Percentiles rank a stretch among this genome's conserved stretches.
These are phyloP conservation scores for Tolypocladium sp. DNA, from an alignment of 2,329 filamentous ascomycete genomes.

Conservation along the genomic window DNA sequence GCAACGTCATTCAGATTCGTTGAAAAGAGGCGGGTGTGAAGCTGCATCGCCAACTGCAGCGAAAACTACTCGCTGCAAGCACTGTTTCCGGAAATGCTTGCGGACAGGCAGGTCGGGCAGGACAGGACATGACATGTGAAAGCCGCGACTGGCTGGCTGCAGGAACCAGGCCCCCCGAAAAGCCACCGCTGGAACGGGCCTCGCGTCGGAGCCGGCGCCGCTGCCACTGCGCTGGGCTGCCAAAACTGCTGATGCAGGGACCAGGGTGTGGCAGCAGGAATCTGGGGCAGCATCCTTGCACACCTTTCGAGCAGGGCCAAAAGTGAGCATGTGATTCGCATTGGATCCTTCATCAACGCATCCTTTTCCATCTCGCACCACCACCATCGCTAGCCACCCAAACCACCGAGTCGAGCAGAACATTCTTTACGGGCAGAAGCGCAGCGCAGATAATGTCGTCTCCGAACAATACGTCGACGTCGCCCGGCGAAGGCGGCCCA, in stretches of 20 bases:
- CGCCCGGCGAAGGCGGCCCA: conserved; percentile 8
- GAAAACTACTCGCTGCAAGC: background rate
- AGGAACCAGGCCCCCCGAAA: background rate
- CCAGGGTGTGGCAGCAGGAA: background rate
- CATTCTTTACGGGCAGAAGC: background rate
- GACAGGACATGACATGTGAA: background rate
- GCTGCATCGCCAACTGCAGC: background rate
- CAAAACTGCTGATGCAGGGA: background rate
- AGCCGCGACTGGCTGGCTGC: background rate
- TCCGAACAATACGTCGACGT: conserved; percentile 7
- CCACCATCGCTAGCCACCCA: background rate
- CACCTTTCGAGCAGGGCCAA: background rate
- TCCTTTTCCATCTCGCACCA: background rate
- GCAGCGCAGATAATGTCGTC: conserved; percentile 5
- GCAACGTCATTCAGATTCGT: background rate
- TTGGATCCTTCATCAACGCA: background rate
- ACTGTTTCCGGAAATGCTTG: background rate
- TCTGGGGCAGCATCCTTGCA: background rate
- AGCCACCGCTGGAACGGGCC: background rate
- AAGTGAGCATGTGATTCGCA: conserved; percentile 2
- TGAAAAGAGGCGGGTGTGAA: background rate
- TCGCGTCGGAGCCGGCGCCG: background rate
- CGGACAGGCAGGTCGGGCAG: background rate
- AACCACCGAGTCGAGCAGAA: background rate
- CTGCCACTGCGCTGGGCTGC: background rate